phyloP scores from a whole-genome alignment of 257 asterid species.

The Forsythia viridissima region DNA sequence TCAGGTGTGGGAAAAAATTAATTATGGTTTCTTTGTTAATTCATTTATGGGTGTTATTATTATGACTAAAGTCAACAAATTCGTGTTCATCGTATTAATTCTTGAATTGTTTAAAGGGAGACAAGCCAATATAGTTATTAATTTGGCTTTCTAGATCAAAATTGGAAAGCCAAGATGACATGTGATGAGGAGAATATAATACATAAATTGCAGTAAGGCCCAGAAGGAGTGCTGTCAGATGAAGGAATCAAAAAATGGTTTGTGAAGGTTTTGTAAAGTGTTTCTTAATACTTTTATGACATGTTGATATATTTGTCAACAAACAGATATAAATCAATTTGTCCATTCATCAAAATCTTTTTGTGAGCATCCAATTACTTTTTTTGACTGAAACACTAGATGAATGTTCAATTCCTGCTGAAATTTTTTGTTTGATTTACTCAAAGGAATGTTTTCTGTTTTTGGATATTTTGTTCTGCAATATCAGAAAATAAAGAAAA shows the following conservation, averaged over 20 bases:
- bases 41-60: neutral
- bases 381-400: neutral
- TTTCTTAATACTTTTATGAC: neutral
- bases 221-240: neutral
- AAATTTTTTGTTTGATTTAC: neutral
- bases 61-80: neutral
- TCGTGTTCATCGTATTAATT: neutral
- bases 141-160: neutral
- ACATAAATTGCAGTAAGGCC: neutral
- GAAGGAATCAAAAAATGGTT: neutral
- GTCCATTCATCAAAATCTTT: neutral
- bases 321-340: neutral
- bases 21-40: neutral
- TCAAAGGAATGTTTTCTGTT: neutral
- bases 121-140: neutral
- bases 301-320: neutral
- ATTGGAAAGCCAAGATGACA: neutral
- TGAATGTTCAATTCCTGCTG: neutral
- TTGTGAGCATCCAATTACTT: neutral
- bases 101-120: neutral
- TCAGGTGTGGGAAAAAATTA: conserved; percentile 48
- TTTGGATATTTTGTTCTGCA: neutral
- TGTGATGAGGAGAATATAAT: neutral
- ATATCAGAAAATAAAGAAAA: neutral
- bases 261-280: neutral